Conservation (phyloP, 305 asterid genomes). For the Solanum aculeatissimum region DNA sequence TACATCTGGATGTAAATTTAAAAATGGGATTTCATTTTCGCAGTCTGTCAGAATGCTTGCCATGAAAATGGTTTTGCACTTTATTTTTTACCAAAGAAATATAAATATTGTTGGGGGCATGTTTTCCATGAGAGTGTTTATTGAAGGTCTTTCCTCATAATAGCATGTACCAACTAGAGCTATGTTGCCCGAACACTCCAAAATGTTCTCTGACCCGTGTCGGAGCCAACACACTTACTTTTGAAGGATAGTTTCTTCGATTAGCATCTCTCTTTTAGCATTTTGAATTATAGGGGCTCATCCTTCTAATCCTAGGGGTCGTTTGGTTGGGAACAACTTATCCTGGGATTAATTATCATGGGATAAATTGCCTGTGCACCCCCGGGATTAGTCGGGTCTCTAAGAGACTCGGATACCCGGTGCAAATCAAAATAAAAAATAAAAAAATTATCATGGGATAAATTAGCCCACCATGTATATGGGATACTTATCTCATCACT, state of each 20-base stretch:
- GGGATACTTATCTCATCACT: too few relatives aligned
- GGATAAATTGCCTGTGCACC: too few relatives aligned
- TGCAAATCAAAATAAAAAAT: too few relatives aligned
- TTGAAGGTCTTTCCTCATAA: background rate
- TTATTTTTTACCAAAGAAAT: background rate
- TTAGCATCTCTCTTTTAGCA: background rate
- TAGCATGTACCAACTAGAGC: background rate
- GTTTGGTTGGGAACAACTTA: too few relatives aligned
- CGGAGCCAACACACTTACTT: too few relatives aligned
- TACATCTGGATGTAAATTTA: background rate
- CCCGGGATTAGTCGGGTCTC: too few relatives aligned
- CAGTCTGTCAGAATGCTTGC: background rate
- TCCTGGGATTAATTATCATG: too few relatives aligned
- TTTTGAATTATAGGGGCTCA: background rate
- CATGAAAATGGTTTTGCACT: background rate
- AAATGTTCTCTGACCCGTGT: too few relatives aligned
- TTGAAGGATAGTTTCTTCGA: background rate
- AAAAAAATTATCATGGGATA: too few relatives aligned
- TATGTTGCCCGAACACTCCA: too few relatives aligned
- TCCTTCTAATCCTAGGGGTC: background rate
- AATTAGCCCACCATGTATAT: too few relatives aligned
- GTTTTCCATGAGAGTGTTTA: background rate
- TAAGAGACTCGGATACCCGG: too few relatives aligned
- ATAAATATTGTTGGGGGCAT: background rate
- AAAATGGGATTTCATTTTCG: background rate